Conservation (phyloP, 2,329 filamentous ascomycete species). For the Pseudocercospora fuligena region DNA sequence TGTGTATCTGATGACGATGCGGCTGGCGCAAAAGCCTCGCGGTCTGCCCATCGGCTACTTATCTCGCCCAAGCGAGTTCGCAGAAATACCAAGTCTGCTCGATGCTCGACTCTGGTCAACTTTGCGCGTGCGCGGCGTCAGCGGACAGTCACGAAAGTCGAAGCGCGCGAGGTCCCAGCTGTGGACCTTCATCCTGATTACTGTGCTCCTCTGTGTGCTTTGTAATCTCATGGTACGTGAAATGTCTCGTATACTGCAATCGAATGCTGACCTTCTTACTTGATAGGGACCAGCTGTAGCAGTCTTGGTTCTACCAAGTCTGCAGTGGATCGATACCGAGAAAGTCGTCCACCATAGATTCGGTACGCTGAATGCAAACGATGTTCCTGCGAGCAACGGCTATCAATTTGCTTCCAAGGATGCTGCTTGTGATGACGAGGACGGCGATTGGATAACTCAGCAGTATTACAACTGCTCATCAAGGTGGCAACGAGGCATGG, state of each 20-base stretch:
- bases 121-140: background rate
- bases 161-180: slow-evolving; percentile 6
- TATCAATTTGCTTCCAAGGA: background rate
- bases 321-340: slow-evolving; percentile 32
- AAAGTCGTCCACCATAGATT: background rate
- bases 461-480: slow-evolving; percentile 13
- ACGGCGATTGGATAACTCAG: background rate
- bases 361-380: background rate
- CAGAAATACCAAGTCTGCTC: slow-evolving; percentile 32
- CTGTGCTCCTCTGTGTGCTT: slow-evolving; percentile 32
- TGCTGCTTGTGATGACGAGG: background rate
- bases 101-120: slow-evolving; percentile 36
- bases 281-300: slow-evolving; percentile 15
- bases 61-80: slow-evolving; percentile 36
- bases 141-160: background rate
- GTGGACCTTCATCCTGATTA: slow-evolving; percentile 28
- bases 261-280: no score
- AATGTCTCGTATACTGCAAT: no score
- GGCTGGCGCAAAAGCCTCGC: slow-evolving; percentile 28
- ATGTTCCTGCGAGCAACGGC: background rate
- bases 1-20: slow-evolving; percentile 37
- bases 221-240: background rate
- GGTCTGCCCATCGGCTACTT: slow-evolving; percentile 39
- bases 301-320: slow-evolving; percentile 33
- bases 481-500: slow-evolving; percentile 15